Evolutionary conservation across 192 early-diverging fungal species (phyloP).

Genomic region (Umbelopsis sp.): DNA sequence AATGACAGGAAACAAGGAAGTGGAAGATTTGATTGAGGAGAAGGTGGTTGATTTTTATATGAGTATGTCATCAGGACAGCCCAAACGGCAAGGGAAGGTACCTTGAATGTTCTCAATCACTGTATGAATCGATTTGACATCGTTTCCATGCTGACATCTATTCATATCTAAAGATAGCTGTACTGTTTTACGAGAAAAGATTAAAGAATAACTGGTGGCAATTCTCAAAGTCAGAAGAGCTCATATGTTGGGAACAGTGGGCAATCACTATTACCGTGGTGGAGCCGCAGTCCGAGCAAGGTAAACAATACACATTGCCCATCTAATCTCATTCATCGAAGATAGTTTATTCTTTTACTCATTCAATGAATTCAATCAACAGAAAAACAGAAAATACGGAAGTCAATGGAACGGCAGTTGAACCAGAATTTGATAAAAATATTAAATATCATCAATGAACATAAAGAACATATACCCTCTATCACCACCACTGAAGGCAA

Average conservation of each 20-base stretch:
- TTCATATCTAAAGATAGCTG: slow-evolving; percentile 46
- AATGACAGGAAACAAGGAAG: slow-evolving; percentile 54
- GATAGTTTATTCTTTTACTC: background rate
- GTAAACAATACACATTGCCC: slow-evolving; percentile 17
- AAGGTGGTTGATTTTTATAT: slow-evolving; percentile 49
- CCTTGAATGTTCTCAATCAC: background rate
- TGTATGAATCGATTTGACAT: background rate
- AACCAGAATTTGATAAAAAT: slow-evolving; percentile 49
- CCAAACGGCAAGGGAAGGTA: slow-evolving; percentile 50
- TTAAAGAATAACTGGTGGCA: slow-evolving; percentile 62
- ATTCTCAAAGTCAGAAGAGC: slow-evolving; percentile 51
- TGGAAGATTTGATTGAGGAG: slow-evolving; percentile 52
- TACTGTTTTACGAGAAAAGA: slow-evolving; percentile 63
- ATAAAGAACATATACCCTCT: slow-evolving; percentile 67
- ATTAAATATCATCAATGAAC: slow-evolving; percentile 58
- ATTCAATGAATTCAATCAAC: background rate
- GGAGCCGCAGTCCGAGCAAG: slow-evolving; percentile 50
- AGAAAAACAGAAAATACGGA: slow-evolving; percentile 49
- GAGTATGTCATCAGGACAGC: slow-evolving; percentile 31
- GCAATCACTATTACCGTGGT: slow-evolving; percentile 50
- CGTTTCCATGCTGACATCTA: background rate
- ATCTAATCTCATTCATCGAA: background rate
- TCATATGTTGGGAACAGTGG: slow-evolving; percentile 69
- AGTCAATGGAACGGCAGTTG: slow-evolving; percentile 48
- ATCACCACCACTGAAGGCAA: slow-evolving; percentile 60